phyloP scores from a whole-genome alignment of 2,329 filamentous ascomycete genomes.

The Trichoderma sp. region DNA sequence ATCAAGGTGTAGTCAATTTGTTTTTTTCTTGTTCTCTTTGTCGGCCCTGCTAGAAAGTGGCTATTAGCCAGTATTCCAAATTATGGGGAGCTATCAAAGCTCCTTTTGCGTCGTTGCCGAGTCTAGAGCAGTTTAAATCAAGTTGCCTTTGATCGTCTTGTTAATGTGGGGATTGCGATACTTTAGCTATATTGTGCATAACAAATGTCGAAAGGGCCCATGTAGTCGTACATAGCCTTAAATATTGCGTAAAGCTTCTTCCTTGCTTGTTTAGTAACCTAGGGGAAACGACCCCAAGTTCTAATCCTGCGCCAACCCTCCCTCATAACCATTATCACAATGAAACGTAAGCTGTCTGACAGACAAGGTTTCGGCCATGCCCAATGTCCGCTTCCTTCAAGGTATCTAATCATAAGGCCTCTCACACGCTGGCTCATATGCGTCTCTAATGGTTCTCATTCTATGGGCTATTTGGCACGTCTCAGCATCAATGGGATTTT shows the following conservation, averaged over 20 bases:
- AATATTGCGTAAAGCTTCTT: not conserved
- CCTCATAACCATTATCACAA: too few species aligned
- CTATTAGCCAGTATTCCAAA: not conserved
- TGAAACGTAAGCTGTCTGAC: too few species aligned
- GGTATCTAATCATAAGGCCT: not conserved
- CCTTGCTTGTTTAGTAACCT: too few species aligned
- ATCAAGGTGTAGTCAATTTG: not conserved
- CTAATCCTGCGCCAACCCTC: too few species aligned
- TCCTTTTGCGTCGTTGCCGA: not conserved
- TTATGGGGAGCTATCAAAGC: not conserved
- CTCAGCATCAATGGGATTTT: not conserved
- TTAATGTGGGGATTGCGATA: not conserved
- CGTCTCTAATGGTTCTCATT: not conserved
- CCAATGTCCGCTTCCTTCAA: not conserved
- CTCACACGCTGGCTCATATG: not conserved
- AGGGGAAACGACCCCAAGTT: too few species aligned
- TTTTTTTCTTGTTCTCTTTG: not conserved
- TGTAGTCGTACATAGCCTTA: not conserved
- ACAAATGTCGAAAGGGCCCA: not conserved
- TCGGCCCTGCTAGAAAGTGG: not conserved
- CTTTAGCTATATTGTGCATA: too few species aligned
- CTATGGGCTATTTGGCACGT: not conserved
- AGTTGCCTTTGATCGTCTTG: not conserved
- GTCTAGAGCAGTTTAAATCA: not conserved
- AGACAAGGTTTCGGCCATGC: not conserved